Conservation (phyloP, 148 eudicot genomes). For the Rhododendron ovatum region DNA sequence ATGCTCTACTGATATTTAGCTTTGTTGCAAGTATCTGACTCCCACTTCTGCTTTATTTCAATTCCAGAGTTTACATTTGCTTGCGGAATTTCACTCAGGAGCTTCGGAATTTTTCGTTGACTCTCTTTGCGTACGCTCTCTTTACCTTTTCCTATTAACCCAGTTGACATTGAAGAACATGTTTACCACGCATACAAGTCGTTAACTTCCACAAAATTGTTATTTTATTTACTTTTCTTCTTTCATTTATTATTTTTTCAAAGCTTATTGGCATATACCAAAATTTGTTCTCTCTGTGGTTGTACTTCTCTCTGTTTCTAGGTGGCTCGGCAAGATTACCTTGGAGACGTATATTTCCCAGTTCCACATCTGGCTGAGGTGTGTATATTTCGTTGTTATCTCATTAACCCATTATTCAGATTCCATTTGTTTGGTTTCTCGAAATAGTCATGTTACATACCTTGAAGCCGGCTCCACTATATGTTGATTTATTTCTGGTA, state of each 20-base stretch:
- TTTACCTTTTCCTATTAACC: neutral
- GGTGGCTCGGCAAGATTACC: conserved; percentile 98
- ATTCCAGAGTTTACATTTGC: conserved; percentile 86
- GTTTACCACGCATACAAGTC: neutral
- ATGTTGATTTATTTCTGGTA: neutral
- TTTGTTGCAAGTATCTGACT: neutral
- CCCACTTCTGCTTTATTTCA: conserved; percentile 16
- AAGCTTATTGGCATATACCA: neutral
- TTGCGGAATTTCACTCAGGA: conserved; percentile 90
- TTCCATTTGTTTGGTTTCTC: neutral
- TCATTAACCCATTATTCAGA: neutral
- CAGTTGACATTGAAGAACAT: neutral
- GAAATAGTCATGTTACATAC: neutral
- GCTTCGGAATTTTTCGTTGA: conserved; percentile 64
- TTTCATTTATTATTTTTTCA: neutral
- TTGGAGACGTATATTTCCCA: conserved; percentile 98
- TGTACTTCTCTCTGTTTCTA: conserved; percentile 28
- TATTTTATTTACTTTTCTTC: neutral
- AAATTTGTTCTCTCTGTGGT: conserved; percentile 3
- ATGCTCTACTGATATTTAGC: neutral
- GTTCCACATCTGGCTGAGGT: conserved; percentile 99
- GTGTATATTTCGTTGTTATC: conserved; percentile 12
- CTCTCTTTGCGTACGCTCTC: conserved; percentile 87
- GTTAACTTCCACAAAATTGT: neutral
- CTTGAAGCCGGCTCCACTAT: neutral